Evolutionary conservation across 1,139 yeast species (phyloP).

Genomic region (Magnusiomyces paraingens): DNA sequence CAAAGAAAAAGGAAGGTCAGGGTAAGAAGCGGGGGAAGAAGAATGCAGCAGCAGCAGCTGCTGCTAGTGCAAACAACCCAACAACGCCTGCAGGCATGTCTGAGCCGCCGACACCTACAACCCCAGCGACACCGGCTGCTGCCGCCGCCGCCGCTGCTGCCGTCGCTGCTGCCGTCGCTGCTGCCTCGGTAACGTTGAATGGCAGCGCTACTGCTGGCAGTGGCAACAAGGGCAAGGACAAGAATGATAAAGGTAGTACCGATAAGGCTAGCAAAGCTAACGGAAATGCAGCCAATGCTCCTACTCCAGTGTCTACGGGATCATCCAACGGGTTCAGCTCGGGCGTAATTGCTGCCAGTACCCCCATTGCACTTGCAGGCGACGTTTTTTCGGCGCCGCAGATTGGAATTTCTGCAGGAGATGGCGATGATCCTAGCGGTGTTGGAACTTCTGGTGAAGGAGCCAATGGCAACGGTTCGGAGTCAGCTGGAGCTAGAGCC

Average conservation of each 20-base stretch:
- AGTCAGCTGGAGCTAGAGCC: background rate
- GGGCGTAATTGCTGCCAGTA: background rate
- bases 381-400: background rate
- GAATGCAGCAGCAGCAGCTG: conserved; percentile 18
- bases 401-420: too few relatives aligned
- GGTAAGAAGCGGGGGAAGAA: conserved; percentile 22
- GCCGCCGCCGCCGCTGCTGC: background rate
- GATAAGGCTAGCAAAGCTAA: too few relatives aligned
- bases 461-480: too few relatives aligned
- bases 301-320: conserved; percentile 5
- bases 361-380: background rate
- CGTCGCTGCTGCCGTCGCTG: background rate
- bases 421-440: too few relatives aligned
- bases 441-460: too few relatives aligned
- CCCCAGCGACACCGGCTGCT: conserved; percentile 31
- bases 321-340: background rate
- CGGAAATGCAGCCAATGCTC: background rate
- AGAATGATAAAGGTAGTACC: too few relatives aligned
- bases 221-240: too few relatives aligned
- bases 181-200: background rate
- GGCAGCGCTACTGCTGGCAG: too few relatives aligned
- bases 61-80: conserved; percentile 12
- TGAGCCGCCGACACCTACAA: conserved; percentile 37
- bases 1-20: conserved; percentile 37
- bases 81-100: conserved; percentile 31